Base-by-base conservation (phyloP, 116 monocot genomes). In the Posidonia oceanica region DNA sequence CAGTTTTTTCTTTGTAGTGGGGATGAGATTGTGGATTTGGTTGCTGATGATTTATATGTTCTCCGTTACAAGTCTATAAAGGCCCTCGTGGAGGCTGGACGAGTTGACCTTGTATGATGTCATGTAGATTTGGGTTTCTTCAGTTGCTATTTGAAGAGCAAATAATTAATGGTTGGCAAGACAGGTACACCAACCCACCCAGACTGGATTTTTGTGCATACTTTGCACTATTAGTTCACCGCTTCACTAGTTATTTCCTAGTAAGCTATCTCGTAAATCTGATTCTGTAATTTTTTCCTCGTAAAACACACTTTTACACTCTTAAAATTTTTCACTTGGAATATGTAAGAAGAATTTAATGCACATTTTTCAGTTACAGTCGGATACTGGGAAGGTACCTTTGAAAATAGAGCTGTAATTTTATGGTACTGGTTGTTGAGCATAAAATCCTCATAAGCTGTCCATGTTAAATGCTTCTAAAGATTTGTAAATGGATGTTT, bases 11-110 rank as follows among this genome's bases (percentile, higher is more conserved):
- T 29, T 48, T 22, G 36, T 15, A 97, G 97, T 58, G 97, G 97
- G 14, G 87, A 92, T 22, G 92, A 89, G 72, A 90, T 92, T 68
- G 82, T 92, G 23, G 97, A 98, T 69, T 68, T 92, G 72, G 90
- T 86, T 42, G 89, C 89, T 17, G 87, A 87, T 55, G 92, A 87
- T 66, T 68, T 98, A 39, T 98, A 92, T 76, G 89, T 92, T 20
- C 85, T 98, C 12, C 89, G 97, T 4, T 98, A 98, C 80, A 98
- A 93, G 66, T 87, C 97, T 16, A 92, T 98, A 63, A 98, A 87
- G 66, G 89, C 81, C 42, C 87, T 98, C 11, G 92, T 98, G 1
- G 90, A 92, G 71, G 71, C 71, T 63, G 84, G 87, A 1, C 84
- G 60, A 40, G 81, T 98, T 36, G 85, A 98, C 72, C 91, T 94